Evolutionary conservation across 176 grass and related monocot species (phyloP), one percentile per base, ranked within the genome.

Genomic region (Guadua angustifolia): DNA sequence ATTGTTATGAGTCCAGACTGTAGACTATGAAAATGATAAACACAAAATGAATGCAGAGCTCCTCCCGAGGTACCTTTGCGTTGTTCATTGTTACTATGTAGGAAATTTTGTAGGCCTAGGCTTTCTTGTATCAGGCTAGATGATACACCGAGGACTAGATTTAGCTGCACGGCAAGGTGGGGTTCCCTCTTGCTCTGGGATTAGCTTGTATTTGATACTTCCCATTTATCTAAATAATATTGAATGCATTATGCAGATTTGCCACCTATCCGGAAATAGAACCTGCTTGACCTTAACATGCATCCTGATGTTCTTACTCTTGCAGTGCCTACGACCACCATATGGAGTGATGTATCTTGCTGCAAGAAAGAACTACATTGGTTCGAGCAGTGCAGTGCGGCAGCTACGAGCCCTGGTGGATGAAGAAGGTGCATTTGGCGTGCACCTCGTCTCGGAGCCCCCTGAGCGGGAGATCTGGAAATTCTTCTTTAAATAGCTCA

Each of bases 381-480:
- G 90, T 68, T 90, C 90, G 44, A 92, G 85, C 83, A 71, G 82
- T 7, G 69, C 78, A 1, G 85, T 80, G 26, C 90, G 93, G 58
- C 93, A 95, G 21, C 81, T 95, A 44, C 87, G 85, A 71, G 79
- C 85, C 7, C 52, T 95, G 13, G 85, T 92, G 65, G 93, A 95
- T n/a, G 90, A 95, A 79, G 90, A 95, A 83, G 90, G 87, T 14
- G 75, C 63, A 35, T 92, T 95, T 33, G 90, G 93, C 5, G 85
- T 32, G 55, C 93, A 95, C 69, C 73, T 95, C 6, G 64, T 92
- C 66, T 86, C 88, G 5, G 93, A 95, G 66, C 77, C 86, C 17
- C 73, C 79, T 0, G 93, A 95, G 29, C 80, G 75, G 77, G 93
- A 95, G 81, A 90, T 92, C 71, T 95, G 88, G 93, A 95, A 95